phyloP scores from a whole-genome alignment of 78 protist genomes.

The Dictyostelium intermedium region DNA sequence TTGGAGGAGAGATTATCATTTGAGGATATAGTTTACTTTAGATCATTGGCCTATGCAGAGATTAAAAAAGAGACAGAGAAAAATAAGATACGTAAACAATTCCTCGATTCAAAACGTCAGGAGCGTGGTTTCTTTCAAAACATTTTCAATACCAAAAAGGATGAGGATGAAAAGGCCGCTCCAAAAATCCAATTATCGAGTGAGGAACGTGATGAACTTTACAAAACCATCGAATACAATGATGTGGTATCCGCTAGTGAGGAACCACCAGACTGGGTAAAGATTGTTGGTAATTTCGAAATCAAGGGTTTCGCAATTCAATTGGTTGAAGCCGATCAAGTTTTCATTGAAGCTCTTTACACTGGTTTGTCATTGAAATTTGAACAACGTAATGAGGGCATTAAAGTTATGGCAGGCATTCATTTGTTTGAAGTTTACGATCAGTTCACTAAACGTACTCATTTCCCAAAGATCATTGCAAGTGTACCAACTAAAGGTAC shows the following conservation, averaged over 20 bases:
- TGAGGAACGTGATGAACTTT: conserved; percentile 65
- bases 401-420: conserved; percentile 22
- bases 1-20: conserved; percentile 56
- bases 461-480: conserved; percentile 37
- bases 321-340: conserved; percentile 36
- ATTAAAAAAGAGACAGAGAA: conserved; percentile 63
- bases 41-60: conserved; percentile 73
- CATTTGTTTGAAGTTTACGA: conserved; percentile 68
- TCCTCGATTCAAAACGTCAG: conserved; percentile 16
- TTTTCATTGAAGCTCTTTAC: conserved; percentile 38
- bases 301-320: conserved; percentile 42
- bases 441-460: conserved; percentile 44
- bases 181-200: conserved; percentile 58
- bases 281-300: conserved; percentile 44
- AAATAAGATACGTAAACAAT: conserved; percentile 41
- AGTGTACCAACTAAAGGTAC: background rate
- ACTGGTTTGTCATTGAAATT: conserved; percentile 24
- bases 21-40: conserved; percentile 71
- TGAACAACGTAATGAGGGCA: conserved; percentile 63
- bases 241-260: conserved; percentile 38
- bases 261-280: conserved; percentile 75
- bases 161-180: conserved; percentile 48
- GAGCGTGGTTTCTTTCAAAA: conserved; percentile 64
- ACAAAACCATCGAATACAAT: conserved; percentile 51
- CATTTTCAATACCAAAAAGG: conserved; percentile 36